Base-by-base conservation (phyloP, 2,329 filamentous ascomycete species). In the Aspergillus aculeatinus region DNA sequence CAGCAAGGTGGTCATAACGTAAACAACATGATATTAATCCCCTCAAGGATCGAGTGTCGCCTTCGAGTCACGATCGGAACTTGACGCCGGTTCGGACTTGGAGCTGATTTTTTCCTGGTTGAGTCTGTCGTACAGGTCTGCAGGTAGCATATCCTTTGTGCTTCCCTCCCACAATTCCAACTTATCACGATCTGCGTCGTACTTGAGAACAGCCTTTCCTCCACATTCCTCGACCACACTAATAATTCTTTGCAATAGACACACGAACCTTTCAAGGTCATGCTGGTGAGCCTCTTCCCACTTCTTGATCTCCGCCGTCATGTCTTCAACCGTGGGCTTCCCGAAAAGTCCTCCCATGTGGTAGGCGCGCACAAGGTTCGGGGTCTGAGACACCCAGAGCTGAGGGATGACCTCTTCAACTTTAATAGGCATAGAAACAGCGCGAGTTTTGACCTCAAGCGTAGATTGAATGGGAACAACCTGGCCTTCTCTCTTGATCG, bases 341-440 rank as follows among this genome's bases (percentile, higher is more conserved):
- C 58, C 16, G 60, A 82, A 82, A 1, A 56, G 19, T 35, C 79
- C 79, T 2, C 60, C 58, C 3, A 63, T 49, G 61, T 82, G 77
- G 61, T 80, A 79, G 1, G 78, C 79, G 31, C 76, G 73, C n/a
- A 82, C 77, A 35, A 82, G 77, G 47, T 78, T 79, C 0, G 76
- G 75, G 1, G 80, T 82, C 67, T 82, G 79, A 5, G 77, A 81
- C 16, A 74, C 62, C 79, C 79, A 82, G 25, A 82, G 72, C 67
- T 81, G 79, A 2, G 77, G 60, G 25, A 71, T 71, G 33, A 80
- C 65, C 5, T 80, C 71, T 10, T 63, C 0, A 11, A 81, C 55
- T 2, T 61, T n/a, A 16, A 82, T 62, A 23, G 55, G 66, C 48
- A 71, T 77, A 29, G 71, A 64, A 4, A 47, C 35, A n/a, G 71